Evolutionary conservation across 768 basidiomycete species (phyloP), one percentile per base, ranked within the genome.

Genomic region (Clathrus columnatus): DNA sequence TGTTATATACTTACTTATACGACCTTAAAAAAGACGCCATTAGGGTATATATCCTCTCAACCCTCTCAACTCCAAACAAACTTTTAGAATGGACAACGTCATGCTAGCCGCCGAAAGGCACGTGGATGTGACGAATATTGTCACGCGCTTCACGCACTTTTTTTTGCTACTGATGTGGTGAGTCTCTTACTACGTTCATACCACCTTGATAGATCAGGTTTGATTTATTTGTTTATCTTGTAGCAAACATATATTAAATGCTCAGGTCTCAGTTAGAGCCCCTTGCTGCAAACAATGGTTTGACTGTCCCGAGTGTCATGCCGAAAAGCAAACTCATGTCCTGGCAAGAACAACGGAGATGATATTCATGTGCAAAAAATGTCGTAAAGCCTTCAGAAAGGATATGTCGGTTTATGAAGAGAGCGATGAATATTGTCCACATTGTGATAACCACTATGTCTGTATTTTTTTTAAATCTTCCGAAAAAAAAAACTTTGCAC

Each of bases 281-380:
- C 93, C 94, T 3, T 98, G 96, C 71, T 98, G 96, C 81, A 88
- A 90, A 69, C 86, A 84, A 63, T 99, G 95, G 94, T 98, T 82
- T 65, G 96, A 99, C 74, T 98, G 95, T 65, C 74, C 93, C 2
- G 85, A 97, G 72, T 99, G 96, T 67, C 95, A 99, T 66, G 89
- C 82, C 0, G 95, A 96, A 62, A 65, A 75, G 0, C 80, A 91
- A 65, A 81, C 80, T 51, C 95, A 99, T 63, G 63, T 59, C 1
- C 74, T 99, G 27, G 67, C 70, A 6, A 86, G 82, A 69, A 89
- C 89, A 54, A 75, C 76, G 42, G 96, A 99, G 72, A 90, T 91
- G 88, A 70, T 71, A 5, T 90, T 91, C 65, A 70, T 80, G 56
- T 91, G 88, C 72, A 91, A 91, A 67, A 91, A 91, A 69, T 91